Conservation (phyloP, 345 rosid genomes). For the Moricandia moricandioides region DNA sequence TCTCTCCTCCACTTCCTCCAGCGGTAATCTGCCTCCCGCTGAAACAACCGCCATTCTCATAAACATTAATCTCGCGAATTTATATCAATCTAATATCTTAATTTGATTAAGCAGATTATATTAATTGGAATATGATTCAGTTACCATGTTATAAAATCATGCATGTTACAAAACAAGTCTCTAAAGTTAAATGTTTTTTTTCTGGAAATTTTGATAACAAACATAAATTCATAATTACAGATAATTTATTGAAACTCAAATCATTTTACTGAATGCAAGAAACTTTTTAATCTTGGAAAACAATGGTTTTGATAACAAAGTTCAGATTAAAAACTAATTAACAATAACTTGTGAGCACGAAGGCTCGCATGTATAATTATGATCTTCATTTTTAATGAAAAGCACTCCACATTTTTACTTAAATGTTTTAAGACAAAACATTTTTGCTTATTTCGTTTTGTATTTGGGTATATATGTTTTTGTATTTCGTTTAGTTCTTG, state of each 20-base stretch:
- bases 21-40: conserved; percentile 62
- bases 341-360: background rate
- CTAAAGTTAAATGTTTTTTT: background rate
- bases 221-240: background rate
- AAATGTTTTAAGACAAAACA: background rate
- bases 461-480: background rate
- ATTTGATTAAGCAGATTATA: too few species aligned
- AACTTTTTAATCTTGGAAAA: background rate
- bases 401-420: background rate
- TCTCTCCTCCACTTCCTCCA: conserved; percentile 62
- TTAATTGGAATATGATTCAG: background rate
- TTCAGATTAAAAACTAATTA: background rate
- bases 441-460: background rate
- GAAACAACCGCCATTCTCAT: conserved; percentile 12
- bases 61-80: background rate
- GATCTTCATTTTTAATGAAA: background rate
- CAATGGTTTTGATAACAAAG: background rate
- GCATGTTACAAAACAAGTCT: background rate
- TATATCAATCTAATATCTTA: too few species aligned
- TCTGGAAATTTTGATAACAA: too few species aligned
- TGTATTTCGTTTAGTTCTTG: background rate
- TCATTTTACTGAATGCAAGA: background rate
- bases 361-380: background rate
- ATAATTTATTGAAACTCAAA: background rate
- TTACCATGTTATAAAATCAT: background rate